Conservation (phyloP, 257 asterid genomes). For the Solanum neorickii region DNA sequence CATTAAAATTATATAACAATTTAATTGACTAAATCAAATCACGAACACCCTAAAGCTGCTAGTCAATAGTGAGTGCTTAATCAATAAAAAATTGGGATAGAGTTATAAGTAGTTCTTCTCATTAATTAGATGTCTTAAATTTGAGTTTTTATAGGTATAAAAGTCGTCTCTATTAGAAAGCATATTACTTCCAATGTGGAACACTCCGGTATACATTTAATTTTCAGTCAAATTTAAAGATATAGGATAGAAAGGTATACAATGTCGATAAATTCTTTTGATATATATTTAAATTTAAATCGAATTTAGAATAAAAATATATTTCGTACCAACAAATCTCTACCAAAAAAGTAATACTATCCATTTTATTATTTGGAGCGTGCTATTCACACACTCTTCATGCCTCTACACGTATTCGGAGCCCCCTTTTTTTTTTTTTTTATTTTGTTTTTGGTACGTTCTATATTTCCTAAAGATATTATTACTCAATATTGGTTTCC, state of each 20-base stretch:
- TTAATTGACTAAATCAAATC: no score
- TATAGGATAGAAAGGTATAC: no score
- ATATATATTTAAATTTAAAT: no score
- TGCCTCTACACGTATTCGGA: not conserved
- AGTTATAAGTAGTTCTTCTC: no score
- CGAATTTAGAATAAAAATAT: no score
- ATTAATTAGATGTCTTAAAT: no score
- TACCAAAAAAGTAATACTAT: not conserved
- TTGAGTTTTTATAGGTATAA: no score
- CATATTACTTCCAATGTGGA: not conserved
- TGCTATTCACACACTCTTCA: not conserved
- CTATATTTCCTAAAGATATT: not conserved
- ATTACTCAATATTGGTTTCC: not conserved
- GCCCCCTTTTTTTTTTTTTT: not conserved
- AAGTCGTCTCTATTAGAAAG: not conserved
- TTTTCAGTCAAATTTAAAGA: no score
- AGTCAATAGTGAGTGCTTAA: not conserved
- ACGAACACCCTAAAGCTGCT: not conserved
- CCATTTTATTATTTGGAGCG: not conserved
- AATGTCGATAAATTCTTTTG: no score
- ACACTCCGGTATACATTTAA: no score
- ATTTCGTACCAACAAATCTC: not conserved
- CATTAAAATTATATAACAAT: no score
- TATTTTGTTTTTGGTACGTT: not conserved
- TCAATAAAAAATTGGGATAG: no score